phyloP scores from a whole-genome alignment of 148 eudicot genomes.

The Vaccinium corymbosum region DNA sequence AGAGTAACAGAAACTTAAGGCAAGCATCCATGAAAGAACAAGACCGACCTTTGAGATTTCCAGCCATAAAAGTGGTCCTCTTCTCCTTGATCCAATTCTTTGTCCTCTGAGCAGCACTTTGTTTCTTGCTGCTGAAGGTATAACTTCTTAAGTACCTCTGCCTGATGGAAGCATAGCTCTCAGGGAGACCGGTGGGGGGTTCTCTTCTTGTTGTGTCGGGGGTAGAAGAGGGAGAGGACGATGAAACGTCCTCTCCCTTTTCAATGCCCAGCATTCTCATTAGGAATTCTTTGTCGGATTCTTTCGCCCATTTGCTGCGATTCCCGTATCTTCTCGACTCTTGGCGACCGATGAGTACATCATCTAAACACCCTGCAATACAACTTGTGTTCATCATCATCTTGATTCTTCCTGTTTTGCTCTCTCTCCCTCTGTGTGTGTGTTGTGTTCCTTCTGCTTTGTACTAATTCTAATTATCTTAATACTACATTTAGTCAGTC shows the following conservation, averaged over 20 bases:
- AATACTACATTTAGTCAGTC: neutral
- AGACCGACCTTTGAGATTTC: neutral
- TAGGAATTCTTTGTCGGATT: neutral
- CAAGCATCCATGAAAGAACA: neutral
- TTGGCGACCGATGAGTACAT: neutral
- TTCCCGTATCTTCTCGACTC: neutral
- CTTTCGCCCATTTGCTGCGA: neutral
- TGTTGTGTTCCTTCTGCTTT: neutral
- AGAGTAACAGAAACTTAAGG: neutral
- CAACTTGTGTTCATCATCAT: neutral
- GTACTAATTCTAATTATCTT: neutral
- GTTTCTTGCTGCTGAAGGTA: neutral
- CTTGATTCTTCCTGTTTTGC: neutral
- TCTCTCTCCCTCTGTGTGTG: neutral
- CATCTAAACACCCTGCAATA: constrained; percentile 3
- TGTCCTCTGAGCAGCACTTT: neutral
- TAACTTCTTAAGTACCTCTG: neutral
- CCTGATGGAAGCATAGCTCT: neutral
- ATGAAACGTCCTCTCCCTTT: neutral
- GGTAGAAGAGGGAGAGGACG: neutral
- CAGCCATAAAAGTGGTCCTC: neutral
- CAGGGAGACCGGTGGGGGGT: neutral
- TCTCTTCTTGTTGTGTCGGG: neutral
- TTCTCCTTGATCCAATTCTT: constrained; percentile 4
- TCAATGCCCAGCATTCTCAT: neutral